phyloP scores from a whole-genome alignment of 2,329 filamentous ascomycete species.

The Verticillium klebahnii region DNA sequence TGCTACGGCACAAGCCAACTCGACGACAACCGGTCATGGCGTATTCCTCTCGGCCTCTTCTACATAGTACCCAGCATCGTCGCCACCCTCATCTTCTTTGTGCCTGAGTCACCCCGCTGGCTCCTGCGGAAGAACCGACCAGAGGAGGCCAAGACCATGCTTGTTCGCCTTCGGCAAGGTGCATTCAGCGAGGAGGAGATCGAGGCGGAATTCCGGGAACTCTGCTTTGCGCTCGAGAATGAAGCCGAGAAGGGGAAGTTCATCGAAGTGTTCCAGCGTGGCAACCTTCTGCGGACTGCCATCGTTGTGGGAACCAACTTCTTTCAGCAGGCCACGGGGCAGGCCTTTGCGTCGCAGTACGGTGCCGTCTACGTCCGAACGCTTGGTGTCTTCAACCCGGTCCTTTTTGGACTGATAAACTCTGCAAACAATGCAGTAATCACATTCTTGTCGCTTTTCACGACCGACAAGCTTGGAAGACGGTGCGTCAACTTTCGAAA shows the following conservation, averaged over 20 bases:
- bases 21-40: slow-evolving; percentile 23
- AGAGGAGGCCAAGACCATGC: slow-evolving; percentile 21
- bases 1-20: slow-evolving; percentile 23
- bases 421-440: slow-evolving; percentile 1
- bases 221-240: slow-evolving; percentile 19
- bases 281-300: slow-evolving; percentile 18
- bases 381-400: slow-evolving; percentile 22
- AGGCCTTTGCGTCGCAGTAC: slow-evolving; percentile 23
- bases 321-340: slow-evolving; percentile 24
- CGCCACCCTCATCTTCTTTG: slow-evolving; percentile 18
- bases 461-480: slow-evolving; percentile 6
- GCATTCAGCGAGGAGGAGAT: slow-evolving; percentile 19
- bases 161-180: slow-evolving; percentile 18
- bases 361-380: slow-evolving; percentile 23
- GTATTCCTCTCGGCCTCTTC: slow-evolving; percentile 28
- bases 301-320: slow-evolving; percentile 21
- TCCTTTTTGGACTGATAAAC: slow-evolving; percentile 17
- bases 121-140: slow-evolving; percentile 18
- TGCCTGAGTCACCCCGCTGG: slow-evolving; percentile 26
- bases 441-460: slow-evolving; percentile 4
- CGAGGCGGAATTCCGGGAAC: slow-evolving; percentile 12
- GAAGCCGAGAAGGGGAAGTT: slow-evolving; percentile 28
- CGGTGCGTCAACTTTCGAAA: neutral
- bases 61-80: slow-evolving; percentile 25
- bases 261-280: slow-evolving; percentile 20